Evolutionary conservation across 805 yeast genomes (phyloP), one percentile per base, ranked within the genome.

Genomic region (Candida sakaeoensis): DNA sequence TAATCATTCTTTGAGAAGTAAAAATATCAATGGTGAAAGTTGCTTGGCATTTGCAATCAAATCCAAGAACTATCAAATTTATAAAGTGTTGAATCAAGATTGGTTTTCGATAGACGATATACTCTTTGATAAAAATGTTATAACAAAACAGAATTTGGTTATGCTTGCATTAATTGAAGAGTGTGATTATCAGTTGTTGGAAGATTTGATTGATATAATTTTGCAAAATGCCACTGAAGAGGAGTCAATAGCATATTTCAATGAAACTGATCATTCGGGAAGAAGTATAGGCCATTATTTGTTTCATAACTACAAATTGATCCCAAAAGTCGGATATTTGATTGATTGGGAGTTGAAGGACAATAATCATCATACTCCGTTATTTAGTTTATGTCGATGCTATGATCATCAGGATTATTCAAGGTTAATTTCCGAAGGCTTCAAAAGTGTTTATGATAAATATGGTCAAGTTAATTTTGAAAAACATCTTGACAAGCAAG

Each of bases 211-310:
- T 1, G 54, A 58, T 2, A 56, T 78, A 0, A 47, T 86, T 2
- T 25, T 64, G 3, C 21, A 60, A 26, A 61, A 69, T 19, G 63
- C 77, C 23, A 65, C 79, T 0, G 38, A 53, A 0, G 55, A 57
- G 3, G 93, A 83, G 45, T 61, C 74, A 18, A 38, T 48, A 2
- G 46, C 47, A 1, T 87, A 80, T 51, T 60, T 80, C 40, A 75
- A 76, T 44, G 50, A 52, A 7, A 46, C 50, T 2, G 95, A 90
- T 54, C 54, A 49, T 7, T 60, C 70, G 41, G 70, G 75, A 2
- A 69, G 95, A 37, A 72, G 80, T 2, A 65, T 79, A 5, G 96
- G 90, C 0, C 96, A 90, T 55, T 81, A 83, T 48, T 55, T 88
- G 13, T 77, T 79, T 45, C 80, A 81, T 47, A 70, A 78, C 34